Percentiles rank a stretch among this genome's conserved stretches.
phyloP scores from a whole-genome alignment of 352 stramenopile genomes.

The Phytophthora pisi region DNA sequence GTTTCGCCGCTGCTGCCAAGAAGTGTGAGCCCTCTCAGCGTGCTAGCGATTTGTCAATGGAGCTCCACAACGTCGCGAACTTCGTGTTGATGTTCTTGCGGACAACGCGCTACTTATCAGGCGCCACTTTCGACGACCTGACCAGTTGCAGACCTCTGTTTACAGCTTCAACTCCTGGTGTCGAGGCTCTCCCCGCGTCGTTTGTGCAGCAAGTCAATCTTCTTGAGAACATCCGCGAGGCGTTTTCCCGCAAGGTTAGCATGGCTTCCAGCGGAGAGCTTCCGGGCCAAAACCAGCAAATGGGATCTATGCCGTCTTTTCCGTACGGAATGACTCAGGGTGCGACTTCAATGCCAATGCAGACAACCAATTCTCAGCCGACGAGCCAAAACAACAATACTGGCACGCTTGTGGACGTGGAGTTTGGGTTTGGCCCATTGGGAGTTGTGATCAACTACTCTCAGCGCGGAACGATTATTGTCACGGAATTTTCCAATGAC shows the following conservation, averaged over 20 bases:
- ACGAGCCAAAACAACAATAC: slow-evolving; percentile 19
- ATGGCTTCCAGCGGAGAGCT: slow-evolving; percentile 9
- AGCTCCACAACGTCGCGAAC: slow-evolving; percentile 75
- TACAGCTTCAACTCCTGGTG: slow-evolving; percentile 38
- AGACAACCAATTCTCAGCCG: slow-evolving; percentile 13
- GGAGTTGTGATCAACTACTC: slow-evolving; percentile 89
- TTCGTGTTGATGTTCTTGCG: slow-evolving; percentile 82
- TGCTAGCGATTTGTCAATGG: slow-evolving; percentile 61
- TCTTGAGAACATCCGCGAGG: slow-evolving; percentile 64
- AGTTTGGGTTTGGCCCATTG: slow-evolving; percentile 72
- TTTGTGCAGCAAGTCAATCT: slow-evolving; percentile 79
- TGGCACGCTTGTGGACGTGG: slow-evolving; percentile 62
- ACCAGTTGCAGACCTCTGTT: slow-evolving; percentile 65
- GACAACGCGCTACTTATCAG: slow-evolving; percentile 62
- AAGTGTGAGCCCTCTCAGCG: slow-evolving; percentile 50
- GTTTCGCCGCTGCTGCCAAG: slow-evolving; percentile 63
- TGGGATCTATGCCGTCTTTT: slow-evolving; percentile 24
- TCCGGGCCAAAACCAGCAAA: slow-evolving; percentile 14
- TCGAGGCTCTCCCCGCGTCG: slow-evolving; percentile 65
- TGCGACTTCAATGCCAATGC: slow-evolving; percentile 10
- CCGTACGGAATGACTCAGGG: slow-evolving; percentile 24
- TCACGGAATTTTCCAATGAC: slow-evolving; percentile 84
- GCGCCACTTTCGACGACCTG: slow-evolving; percentile 65
- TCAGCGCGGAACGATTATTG: slow-evolving; percentile 65
- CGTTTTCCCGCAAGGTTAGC: slow-evolving; percentile 40